Percentiles rank a stretch among this genome's conserved stretches.
These are phyloP conservation scores for Amanita inopinata DNA, from an alignment of 768 basidiomycete species.

Conservation along the genomic window DNA sequence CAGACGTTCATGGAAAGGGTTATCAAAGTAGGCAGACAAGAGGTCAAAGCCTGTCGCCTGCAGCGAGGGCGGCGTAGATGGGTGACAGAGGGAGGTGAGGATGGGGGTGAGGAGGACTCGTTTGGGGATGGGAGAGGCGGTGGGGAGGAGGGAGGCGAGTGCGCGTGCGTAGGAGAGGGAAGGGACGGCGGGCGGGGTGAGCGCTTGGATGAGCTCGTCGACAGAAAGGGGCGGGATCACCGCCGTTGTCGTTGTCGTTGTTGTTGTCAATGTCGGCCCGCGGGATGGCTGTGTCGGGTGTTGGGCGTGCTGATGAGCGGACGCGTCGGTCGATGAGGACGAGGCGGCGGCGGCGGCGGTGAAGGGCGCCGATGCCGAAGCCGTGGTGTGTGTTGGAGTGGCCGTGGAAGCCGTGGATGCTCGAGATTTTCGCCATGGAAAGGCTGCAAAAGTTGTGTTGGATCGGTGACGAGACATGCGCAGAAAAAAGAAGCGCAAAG, in stretches of 20 bases:
- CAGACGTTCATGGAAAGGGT: constrained; percentile 22
- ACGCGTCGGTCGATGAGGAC: constrained; percentile 9
- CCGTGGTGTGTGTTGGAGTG: no score
- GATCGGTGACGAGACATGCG: constrained; percentile 22
- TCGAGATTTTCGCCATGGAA: constrained; percentile 20
- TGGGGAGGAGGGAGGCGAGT: constrained; percentile 41
- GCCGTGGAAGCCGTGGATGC: no score
- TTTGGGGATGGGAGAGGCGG: constrained; percentile 46
- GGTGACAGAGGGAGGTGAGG: constrained; percentile 46
- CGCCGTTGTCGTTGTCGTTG: background rate
- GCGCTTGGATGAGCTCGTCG: constrained; percentile 31
- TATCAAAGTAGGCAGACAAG: constrained; percentile 60
- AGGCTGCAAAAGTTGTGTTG: constrained; percentile 24
- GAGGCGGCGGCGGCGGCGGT: no score
- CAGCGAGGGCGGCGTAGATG: constrained; percentile 41
- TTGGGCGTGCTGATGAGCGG: background rate
- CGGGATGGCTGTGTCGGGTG: constrained; percentile 10
- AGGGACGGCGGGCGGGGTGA: constrained; percentile 53
- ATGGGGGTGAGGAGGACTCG: constrained; percentile 47
- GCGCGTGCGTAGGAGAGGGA: constrained; percentile 54
- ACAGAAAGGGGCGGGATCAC: constrained; percentile 20
- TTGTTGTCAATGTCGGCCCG: no score
- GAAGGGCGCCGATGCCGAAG: no score
- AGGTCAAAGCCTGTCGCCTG: constrained; percentile 68
- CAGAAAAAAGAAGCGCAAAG: no score